Percentiles rank a stretch among this genome's conserved stretches.
Evolutionary conservation across 305 asterid genomes (phyloP).

Genomic region (Withania somnifera): DNA sequence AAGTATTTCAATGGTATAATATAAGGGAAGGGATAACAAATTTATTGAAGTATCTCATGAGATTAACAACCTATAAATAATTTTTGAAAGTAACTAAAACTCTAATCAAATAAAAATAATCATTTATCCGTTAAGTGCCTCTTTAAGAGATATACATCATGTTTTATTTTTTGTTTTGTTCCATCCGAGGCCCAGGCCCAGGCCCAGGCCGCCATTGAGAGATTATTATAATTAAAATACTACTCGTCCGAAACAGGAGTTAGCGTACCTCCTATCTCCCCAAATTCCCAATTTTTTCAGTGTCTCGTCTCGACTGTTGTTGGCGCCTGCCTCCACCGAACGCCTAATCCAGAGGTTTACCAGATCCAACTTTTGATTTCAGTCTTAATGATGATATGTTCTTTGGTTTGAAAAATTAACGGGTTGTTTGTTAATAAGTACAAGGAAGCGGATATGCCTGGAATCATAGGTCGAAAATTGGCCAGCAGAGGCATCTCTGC

Average conservation of each 20-base stretch:
- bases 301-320: neutral
- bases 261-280: neutral
- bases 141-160: too few relatives aligned
- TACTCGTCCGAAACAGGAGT: neutral
- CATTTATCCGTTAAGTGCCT: too few relatives aligned
- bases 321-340: neutral
- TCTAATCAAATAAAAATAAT: too few relatives aligned
- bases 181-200: too few relatives aligned
- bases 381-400: neutral
- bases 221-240: too few relatives aligned
- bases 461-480: slow-evolving; percentile 14
- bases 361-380: neutral
- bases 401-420: neutral
- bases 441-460: slow-evolving; percentile 13
- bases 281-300: neutral
- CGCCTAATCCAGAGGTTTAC: neutral
- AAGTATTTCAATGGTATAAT: too few relatives aligned
- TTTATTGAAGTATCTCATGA: too few relatives aligned
- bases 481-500: slow-evolving; percentile 11
- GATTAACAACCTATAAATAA: too few relatives aligned
- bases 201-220: too few relatives aligned
- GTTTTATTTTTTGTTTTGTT: too few relatives aligned
- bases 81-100: too few relatives aligned
- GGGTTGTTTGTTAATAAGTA: neutral
- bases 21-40: too few relatives aligned